A percentile compares a stretch with the other conserved stretches of the same genome.
Conservation (phyloP, 2,329 filamentous ascomycete genomes). For the Penicillium concentricum region DNA sequence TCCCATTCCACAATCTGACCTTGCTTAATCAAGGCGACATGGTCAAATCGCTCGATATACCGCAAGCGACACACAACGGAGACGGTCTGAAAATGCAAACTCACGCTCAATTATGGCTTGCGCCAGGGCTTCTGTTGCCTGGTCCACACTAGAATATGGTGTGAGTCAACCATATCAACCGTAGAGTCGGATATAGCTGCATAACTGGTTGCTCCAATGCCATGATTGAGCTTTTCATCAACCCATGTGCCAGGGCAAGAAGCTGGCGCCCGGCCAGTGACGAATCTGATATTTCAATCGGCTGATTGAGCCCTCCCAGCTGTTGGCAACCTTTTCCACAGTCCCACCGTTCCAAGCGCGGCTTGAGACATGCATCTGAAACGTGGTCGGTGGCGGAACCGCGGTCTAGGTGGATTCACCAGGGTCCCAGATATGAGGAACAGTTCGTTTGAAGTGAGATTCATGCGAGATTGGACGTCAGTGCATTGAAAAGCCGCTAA, state of each 20-base stretch:
- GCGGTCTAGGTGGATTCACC: constrained; percentile 31
- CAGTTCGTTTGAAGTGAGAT: constrained; percentile 26
- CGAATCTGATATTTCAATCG: constrained; percentile 48
- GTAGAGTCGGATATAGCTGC: not conserved
- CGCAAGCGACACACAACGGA: constrained; percentile 29
- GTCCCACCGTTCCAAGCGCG: constrained; percentile 21
- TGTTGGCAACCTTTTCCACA: constrained; percentile 22
- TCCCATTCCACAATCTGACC: constrained; percentile 22
- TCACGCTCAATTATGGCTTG: constrained; percentile 28
- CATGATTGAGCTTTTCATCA: constrained; percentile 34
- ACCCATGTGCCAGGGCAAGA: constrained; percentile 68
- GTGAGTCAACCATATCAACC: not conserved
- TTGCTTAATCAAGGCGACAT: constrained; percentile 24
- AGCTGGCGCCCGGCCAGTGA: constrained; percentile 73
- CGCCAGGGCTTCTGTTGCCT: constrained; percentile 22
- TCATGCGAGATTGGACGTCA: constrained; percentile 19
- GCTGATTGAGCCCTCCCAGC: constrained; percentile 19
- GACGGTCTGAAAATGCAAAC: constrained; percentile 27
- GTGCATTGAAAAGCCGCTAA: constrained; percentile 14
- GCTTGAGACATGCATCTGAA: constrained; percentile 22
- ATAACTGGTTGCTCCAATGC: constrained; percentile 19
- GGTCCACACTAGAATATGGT: constrained; percentile 11
- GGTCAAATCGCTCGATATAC: constrained; percentile 28
- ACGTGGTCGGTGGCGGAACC: constrained; percentile 19
- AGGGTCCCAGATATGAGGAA: constrained; percentile 25